phyloP scores from a whole-genome alignment of 331 rosid species.

The Cucumis variabilis region DNA sequence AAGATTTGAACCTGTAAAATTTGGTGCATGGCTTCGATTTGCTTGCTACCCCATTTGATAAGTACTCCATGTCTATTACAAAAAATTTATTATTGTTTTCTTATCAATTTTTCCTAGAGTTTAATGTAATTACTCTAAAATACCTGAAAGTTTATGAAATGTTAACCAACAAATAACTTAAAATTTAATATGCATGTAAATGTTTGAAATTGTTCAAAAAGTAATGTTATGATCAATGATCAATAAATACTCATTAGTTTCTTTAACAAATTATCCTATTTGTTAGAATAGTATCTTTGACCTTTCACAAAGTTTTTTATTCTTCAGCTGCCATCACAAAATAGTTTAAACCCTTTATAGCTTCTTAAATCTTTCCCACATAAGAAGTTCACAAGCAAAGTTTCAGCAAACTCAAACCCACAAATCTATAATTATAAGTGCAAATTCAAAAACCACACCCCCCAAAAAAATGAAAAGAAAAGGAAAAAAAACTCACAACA shows the following conservation, averaged over 20 bases:
- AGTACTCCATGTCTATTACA: constrained; percentile 96
- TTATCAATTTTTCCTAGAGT: constrained; percentile 55
- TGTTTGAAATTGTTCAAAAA: background rate
- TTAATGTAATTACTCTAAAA: constrained; percentile 44
- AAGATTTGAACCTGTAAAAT: constrained; percentile 99
- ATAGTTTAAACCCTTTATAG: background rate
- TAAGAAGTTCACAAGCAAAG: background rate
- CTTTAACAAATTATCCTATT: background rate
- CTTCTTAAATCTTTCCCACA: background rate
- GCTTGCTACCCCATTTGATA: constrained; percentile 99
- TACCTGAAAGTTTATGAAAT: background rate
- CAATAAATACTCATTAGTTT: background rate
- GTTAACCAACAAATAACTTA: constrained; percentile 6
- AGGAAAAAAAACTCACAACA: background rate
- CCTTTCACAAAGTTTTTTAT: background rate
- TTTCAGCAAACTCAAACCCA: background rate
- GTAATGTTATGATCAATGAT: background rate
- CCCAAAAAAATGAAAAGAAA: no score
- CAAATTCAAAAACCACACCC: background rate
- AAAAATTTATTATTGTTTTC: constrained; percentile 68
- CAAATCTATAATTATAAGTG: background rate
- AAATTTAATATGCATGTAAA: constrained; percentile 8
- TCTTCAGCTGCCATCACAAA: background rate
- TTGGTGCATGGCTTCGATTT: constrained; percentile 99
- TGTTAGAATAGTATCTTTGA: background rate